Evolutionary conservation across 768 basidiomycete species (phyloP).

Genomic region (Russula earlei): DNA sequence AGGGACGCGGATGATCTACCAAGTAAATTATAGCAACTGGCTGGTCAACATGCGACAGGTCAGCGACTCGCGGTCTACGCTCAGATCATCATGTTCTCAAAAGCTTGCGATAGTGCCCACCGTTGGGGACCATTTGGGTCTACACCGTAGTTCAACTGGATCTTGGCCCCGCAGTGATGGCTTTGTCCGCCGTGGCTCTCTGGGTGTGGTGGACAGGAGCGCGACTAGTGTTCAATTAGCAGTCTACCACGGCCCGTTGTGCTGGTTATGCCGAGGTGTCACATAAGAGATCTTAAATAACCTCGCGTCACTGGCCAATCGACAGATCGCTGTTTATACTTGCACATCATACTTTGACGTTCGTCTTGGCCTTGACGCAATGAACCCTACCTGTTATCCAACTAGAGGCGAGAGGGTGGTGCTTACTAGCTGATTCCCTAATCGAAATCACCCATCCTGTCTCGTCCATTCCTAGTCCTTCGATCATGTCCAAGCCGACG

Average conservation of each 20-base stretch:
- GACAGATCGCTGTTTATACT: neutral
- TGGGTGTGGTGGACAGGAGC: constrained; percentile 59
- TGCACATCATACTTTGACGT: neutral
- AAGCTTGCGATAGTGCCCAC: constrained; percentile 46
- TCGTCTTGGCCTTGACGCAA: too few relatives aligned
- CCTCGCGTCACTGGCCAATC: neutral
- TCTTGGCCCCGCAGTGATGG: constrained; percentile 49
- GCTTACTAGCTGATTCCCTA: neutral
- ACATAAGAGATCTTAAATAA: too few relatives aligned
- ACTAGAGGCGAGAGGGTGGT: neutral
- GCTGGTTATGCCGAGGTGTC: too few relatives aligned
- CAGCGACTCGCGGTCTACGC: constrained; percentile 3
- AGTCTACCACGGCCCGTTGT: neutral
- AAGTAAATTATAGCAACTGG: constrained; percentile 64
- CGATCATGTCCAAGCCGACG: too few relatives aligned
- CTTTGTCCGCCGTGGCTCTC: constrained; percentile 40
- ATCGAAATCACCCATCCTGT: neutral
- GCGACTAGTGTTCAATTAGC: constrained; percentile 23
- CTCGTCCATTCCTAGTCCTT: too few relatives aligned
- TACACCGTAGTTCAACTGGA: constrained; percentile 65
- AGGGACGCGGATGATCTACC: constrained; percentile 61
- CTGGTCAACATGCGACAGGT: constrained; percentile 69
- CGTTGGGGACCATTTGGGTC: constrained; percentile 71
- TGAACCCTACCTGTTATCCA: too few relatives aligned
- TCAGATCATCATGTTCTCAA: neutral